phyloP scores from a whole-genome alignment of 106 monocot genomes.

The Allium sativum region DNA sequence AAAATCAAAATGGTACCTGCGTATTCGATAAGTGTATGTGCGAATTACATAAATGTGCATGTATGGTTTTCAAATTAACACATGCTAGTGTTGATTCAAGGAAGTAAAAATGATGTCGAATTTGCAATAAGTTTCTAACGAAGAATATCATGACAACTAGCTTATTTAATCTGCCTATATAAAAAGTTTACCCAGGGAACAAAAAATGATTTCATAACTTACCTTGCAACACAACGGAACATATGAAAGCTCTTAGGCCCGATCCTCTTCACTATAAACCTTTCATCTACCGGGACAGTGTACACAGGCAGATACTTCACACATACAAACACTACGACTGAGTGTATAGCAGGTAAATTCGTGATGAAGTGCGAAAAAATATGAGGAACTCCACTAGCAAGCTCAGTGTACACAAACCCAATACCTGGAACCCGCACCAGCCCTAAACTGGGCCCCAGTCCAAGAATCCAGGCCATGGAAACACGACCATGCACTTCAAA shows the following conservation, averaged over 20 bases:
- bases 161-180: too few relatives aligned
- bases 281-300: conserved; percentile 61
- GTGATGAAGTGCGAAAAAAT: conserved; percentile 96
- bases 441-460: conserved; percentile 84
- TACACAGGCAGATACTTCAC: conserved; percentile 88
- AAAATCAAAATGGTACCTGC: too few relatives aligned
- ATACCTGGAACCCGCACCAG: conserved; percentile 92
- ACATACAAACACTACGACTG: conserved; percentile 73
- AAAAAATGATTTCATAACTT: too few relatives aligned
- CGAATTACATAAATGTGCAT: too few relatives aligned
- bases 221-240: conserved; percentile 66
- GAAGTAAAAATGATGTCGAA: too few relatives aligned
- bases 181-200: too few relatives aligned
- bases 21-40: too few relatives aligned
- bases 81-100: too few relatives aligned
- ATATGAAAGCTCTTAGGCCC: conserved; percentile 89
- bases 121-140: too few relatives aligned
- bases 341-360: conserved; percentile 85
- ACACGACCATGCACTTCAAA: conserved; percentile 85
- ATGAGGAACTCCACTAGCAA: conserved; percentile 76
- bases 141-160: too few relatives aligned
- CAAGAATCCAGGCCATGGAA: conserved; percentile 89
- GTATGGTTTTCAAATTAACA: too few relatives aligned
- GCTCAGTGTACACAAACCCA: conserved; percentile 81
- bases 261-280: conserved; percentile 73